A percentile compares a stretch with the other conserved stretches of the same genome.
Conservation (phyloP, 2,329 filamentous ascomycete species). For the Fusarium graminum region DNA sequence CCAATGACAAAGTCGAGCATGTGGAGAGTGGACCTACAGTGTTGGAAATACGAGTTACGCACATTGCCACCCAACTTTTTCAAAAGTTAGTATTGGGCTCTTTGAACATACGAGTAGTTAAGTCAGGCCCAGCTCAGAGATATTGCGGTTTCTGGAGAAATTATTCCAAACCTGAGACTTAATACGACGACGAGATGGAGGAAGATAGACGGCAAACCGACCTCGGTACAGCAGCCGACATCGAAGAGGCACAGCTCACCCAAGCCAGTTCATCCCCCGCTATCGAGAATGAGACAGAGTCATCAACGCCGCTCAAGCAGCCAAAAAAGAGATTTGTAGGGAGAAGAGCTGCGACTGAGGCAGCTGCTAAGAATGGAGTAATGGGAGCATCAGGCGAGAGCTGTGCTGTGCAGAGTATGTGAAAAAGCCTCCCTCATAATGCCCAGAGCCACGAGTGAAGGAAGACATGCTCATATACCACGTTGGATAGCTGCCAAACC, state of each 20-base stretch:
- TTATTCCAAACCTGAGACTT: neutral
- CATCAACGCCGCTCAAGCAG: conserved; percentile 67
- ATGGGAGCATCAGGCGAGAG: conserved; percentile 47
- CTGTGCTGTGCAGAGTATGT: conserved; percentile 65
- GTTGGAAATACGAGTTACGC: conserved; percentile 23
- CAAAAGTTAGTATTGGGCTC: conserved; percentile 5
- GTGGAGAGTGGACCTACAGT: conserved; percentile 45
- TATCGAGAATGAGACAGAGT: conserved; percentile 28
- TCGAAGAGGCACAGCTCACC: conserved; percentile 63
- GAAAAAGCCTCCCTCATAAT: conserved; percentile 2
- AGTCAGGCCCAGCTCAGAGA: neutral
- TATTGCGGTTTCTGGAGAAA: neutral
- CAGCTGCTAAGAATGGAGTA: conserved; percentile 61
- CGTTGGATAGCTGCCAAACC: conserved; percentile 72
- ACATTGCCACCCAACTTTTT: conserved; percentile 45
- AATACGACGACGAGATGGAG: conserved; percentile 69
- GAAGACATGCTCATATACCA: conserved; percentile 29
- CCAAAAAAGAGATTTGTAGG: conserved; percentile 96
- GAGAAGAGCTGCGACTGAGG: conserved; percentile 77
- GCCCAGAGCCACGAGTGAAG: conserved; percentile 13
- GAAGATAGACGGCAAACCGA: conserved; percentile 79
- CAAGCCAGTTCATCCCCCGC: conserved; percentile 48
- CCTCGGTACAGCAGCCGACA: conserved; percentile 76
- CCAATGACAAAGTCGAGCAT: conserved; percentile 37
- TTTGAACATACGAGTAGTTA: neutral